Percentiles rank a stretch among this genome's conserved stretches.
Evolutionary conservation across 2,329 filamentous ascomycete genomes (phyloP).

Genomic region (Claviceps sorghi): DNA sequence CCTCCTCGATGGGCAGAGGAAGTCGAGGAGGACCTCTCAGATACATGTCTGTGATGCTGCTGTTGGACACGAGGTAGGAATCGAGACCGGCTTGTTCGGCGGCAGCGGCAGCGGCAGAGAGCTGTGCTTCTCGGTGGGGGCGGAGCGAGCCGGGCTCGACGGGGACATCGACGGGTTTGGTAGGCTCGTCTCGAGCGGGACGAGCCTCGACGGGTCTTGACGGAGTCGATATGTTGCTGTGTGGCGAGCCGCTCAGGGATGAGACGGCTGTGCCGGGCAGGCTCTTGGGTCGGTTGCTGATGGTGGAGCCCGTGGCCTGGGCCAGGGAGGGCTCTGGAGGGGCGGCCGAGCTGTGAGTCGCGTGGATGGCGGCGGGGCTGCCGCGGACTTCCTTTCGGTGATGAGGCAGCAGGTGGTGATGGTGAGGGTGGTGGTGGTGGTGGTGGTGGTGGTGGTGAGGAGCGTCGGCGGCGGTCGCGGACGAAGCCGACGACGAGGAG

Average conservation of each 20-base stretch:
- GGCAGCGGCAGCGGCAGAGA: constrained; percentile 7
- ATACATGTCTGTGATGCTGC: constrained; percentile 50
- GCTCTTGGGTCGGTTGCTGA: constrained; percentile 30
- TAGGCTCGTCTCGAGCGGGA: constrained; percentile 21
- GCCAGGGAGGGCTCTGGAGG: constrained; percentile 48
- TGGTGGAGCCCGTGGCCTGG: constrained; percentile 43
- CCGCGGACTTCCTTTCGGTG: constrained; percentile 27
- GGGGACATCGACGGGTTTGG: constrained; percentile 46
- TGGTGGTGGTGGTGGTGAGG: neutral
- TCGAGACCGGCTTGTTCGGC: constrained; percentile 23
- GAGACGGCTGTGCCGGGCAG: constrained; percentile 35
- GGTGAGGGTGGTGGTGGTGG: constrained; percentile 1
- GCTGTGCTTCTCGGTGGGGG: constrained; percentile 22
- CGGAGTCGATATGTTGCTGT: constrained; percentile 20
- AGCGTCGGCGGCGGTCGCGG: constrained; percentile 1
- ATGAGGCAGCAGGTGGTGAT: constrained; percentile 11
- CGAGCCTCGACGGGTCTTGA: constrained; percentile 15
- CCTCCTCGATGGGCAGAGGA: constrained; percentile 86
- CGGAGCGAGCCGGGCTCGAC: constrained; percentile 23
- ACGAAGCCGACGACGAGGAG: neutral
- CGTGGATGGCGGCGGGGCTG: constrained; percentile 40
- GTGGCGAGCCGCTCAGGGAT: constrained; percentile 33
- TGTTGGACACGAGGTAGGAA: constrained; percentile 32
- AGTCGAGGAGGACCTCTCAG: constrained; percentile 66
- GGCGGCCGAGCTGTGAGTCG: constrained; percentile 39